Evolutionary conservation across 495 filamentous ascomycete species (phyloP).

Genomic region (Penicilliopsis zonata): DNA sequence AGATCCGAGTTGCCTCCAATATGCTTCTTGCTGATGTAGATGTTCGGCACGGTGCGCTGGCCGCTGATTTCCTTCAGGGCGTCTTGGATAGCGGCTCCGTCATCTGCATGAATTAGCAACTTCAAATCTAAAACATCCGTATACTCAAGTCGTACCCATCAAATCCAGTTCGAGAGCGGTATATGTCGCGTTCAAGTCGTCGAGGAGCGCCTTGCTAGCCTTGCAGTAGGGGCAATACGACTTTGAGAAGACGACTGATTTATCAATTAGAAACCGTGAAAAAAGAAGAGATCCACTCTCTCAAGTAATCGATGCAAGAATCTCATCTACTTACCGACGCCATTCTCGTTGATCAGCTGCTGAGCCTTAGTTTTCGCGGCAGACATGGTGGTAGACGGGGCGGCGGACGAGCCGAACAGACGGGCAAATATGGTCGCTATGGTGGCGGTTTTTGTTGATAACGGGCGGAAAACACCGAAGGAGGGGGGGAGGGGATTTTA

Average conservation of each 20-base stretch:
- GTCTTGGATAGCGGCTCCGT: slow-evolving; percentile 71
- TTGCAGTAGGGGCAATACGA: slow-evolving; percentile 93
- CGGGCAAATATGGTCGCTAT: slow-evolving; percentile 68
- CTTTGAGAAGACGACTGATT: slow-evolving; percentile 84
- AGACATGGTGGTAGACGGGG: slow-evolving; percentile 53
- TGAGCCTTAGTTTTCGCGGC: slow-evolving; percentile 80
- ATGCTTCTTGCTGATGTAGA: slow-evolving; percentile 82
- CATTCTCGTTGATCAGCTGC: slow-evolving; percentile 79
- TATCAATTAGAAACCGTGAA: not conserved
- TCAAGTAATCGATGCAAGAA: not conserved
- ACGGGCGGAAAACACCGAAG: slow-evolving; percentile 1
- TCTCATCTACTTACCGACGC: slow-evolving; percentile 53
- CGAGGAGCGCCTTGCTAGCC: slow-evolving; percentile 63
- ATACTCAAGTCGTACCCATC: slow-evolving; percentile 43
- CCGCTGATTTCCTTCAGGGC: slow-evolving; percentile 68
- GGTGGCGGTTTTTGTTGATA: slow-evolving; percentile 28
- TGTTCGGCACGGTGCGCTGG: slow-evolving; percentile 87
- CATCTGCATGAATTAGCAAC: slow-evolving; percentile 34
- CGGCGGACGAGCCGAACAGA: slow-evolving; percentile 55
- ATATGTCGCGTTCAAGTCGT: slow-evolving; percentile 57
- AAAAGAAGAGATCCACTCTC: too few species aligned
- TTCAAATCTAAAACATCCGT: slow-evolving; percentile 1
- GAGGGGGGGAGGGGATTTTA: slow-evolving; percentile 1
- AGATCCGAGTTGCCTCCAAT: slow-evolving; percentile 96
- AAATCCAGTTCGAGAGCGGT: slow-evolving; percentile 73